Evolutionary conservation across 352 stramenopile species (phyloP), one percentile per base, ranked within the genome.

Genomic region (Phytopythium sindhum): DNA sequence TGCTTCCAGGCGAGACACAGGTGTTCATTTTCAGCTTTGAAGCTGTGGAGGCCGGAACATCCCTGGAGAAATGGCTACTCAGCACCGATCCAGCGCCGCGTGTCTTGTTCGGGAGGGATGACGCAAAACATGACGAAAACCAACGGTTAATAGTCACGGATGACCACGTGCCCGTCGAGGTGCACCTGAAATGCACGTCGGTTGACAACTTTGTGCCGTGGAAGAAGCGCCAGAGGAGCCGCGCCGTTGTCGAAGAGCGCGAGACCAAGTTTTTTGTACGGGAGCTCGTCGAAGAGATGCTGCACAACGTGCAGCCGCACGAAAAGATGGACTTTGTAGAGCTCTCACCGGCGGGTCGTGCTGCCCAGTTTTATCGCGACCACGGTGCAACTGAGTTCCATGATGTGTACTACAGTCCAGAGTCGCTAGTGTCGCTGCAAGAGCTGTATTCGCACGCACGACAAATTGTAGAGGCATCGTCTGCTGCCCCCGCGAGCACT

Each of bases 21-120:
- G 59, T 61, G 28, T 85, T 95, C 57, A 66, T 65, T 14, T 92
- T 95, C 60, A 82, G 71, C 14, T 95, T 93, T 50, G 41, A 66
- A 26, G 80, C 84, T 2, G 59, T 68, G 29, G 57, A 60, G 28
- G 54, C 82, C 28, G 83, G 86, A 5, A 48, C 86, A 10, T 91
- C 79, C 61, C 60, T 91, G 6, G 86, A 93, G 55, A 84, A 85
- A 35, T 95, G 86, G 86, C 39, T 86, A 15, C 60, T 95, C 4
- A 75, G 86, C 37, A 68, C 86, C 21, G 75, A 93, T 45, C 84
- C 82, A 10, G 69, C 64, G 9, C 63, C 74, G n/a, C 44, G 53
- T 1, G 56, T 77, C 33, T 45, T 29, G 31, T 69, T 71, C 11
- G 63, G 61, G 1, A 48, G 24, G 23, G 14, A 24, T 5, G 26